These are phyloP conservation scores for Trichoderma sp. DNA, from an alignment of 2,329 filamentous ascomycete species.

Conservation along the genomic window DNA sequence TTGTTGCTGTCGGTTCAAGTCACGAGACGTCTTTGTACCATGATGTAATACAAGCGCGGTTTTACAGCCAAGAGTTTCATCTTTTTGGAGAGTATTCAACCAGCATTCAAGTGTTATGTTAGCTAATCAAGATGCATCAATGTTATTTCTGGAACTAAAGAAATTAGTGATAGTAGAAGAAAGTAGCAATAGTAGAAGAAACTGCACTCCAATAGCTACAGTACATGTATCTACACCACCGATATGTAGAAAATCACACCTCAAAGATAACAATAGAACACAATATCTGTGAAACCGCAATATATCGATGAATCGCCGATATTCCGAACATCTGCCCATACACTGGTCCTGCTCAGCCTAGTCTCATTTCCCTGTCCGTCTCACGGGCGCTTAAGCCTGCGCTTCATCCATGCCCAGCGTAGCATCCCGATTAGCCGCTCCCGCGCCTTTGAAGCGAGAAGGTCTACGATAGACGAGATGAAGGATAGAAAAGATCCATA, in stretches of 20 bases:
- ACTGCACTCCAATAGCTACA: background rate
- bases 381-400: slow-evolving; percentile 7
- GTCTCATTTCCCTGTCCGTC: slow-evolving; percentile 1
- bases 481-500: background rate
- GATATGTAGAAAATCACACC: background rate
- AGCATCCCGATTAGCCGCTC: slow-evolving; percentile 8
- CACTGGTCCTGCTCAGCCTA: background rate
- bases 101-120: background rate
- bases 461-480: background rate
- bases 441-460: background rate
- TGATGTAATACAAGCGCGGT: background rate
- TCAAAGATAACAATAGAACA: background rate
- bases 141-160: background rate
- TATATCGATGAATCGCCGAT: background rate
- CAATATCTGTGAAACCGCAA: background rate
- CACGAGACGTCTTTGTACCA: background rate
- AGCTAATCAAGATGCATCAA: no score
- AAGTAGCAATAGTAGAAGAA: background rate
- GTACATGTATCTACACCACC: no score
- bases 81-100: background rate
- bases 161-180: background rate
- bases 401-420: background rate
- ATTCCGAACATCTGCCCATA: background rate
- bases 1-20: background rate
- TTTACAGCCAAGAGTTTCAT: background rate